These are phyloP conservation scores for Solanum sitiens DNA, from an alignment of 257 asterid genomes.

Conservation along the genomic window DNA sequence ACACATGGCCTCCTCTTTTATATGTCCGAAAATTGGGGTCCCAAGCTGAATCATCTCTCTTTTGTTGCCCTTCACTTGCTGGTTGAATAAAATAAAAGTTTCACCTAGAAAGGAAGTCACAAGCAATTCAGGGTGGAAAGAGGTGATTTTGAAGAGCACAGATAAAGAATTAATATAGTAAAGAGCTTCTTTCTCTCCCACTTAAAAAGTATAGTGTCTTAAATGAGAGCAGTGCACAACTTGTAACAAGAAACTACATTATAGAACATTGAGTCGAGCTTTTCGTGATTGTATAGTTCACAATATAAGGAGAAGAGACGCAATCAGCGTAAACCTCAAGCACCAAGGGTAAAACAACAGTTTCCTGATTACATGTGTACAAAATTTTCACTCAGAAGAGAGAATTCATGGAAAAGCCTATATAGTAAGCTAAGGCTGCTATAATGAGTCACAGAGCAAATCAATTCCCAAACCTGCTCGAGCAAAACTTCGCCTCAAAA, in stretches of 20 bases:
- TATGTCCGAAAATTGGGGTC: conserved; percentile 70
- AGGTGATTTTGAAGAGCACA: neutral
- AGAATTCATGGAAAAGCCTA: neutral
- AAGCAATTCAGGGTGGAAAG: neutral
- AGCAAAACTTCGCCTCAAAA: conserved; percentile 62
- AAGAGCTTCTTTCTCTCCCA: neutral
- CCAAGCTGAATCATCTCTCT: conserved; percentile 97
- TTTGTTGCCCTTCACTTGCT: conserved; percentile 81
- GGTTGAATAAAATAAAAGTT: conserved; percentile 81
- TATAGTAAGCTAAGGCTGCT: neutral
- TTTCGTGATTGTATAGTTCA: neutral
- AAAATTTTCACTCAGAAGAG: neutral
- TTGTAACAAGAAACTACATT: neutral
- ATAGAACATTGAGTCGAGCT: neutral
- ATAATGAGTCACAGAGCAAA: conserved; percentile 21
- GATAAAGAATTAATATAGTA: neutral
- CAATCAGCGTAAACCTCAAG: too few relatives aligned
- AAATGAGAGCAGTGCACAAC: neutral
- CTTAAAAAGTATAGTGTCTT: neutral
- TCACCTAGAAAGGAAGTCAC: conserved; percentile 46
- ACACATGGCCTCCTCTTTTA: conserved; percentile 43
- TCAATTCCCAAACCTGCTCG: conserved; percentile 65
- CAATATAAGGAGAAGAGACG: neutral
- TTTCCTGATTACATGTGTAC: neutral
- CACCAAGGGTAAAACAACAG: neutral